These are phyloP conservation scores for Trichoderma sp. DNA, from an alignment of 2,329 filamentous ascomycete species.

Conservation along the genomic window DNA sequence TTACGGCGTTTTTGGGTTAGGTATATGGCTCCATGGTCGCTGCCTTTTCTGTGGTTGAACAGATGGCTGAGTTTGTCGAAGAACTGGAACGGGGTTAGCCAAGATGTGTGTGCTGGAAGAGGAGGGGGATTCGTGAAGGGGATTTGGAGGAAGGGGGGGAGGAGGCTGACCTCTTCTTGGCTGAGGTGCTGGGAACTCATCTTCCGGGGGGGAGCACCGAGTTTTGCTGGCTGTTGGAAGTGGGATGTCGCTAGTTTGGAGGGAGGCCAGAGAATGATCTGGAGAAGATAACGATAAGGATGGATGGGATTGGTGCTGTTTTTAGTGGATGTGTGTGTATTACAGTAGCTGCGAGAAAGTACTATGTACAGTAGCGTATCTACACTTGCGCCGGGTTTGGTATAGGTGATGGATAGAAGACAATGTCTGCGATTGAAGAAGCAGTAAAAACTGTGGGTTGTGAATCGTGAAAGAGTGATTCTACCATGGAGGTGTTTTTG, in stretches of 20 bases:
- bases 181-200: constrained; percentile 27
- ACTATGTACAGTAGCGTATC: not conserved
- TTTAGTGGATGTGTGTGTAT: not conserved
- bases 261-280: not conserved
- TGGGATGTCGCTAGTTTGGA: constrained; percentile 12
- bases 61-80: constrained; percentile 66
- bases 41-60: constrained; percentile 63
- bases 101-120: not conserved
- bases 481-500: too few relatives aligned
- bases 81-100: constrained; percentile 53
- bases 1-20: constrained; percentile 74
- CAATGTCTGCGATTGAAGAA: not conserved
- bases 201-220: not conserved
- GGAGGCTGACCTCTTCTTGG: constrained; percentile 40
- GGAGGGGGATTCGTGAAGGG: not conserved
- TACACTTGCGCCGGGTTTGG: not conserved
- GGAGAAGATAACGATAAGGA: constrained; percentile 13
- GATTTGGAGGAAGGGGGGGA: not conserved
- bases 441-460: too few relatives aligned
- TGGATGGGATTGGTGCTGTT: not conserved
- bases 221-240: constrained; percentile 10
- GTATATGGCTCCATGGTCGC: constrained; percentile 70
- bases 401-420: not conserved
- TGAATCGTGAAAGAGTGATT: too few relatives aligned
- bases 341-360: too few relatives aligned